Evolutionary conservation across 1,284 basidiomycete species (phyloP), one percentile per base, ranked within the genome.

Genomic region (Inonotus obliquus): DNA sequence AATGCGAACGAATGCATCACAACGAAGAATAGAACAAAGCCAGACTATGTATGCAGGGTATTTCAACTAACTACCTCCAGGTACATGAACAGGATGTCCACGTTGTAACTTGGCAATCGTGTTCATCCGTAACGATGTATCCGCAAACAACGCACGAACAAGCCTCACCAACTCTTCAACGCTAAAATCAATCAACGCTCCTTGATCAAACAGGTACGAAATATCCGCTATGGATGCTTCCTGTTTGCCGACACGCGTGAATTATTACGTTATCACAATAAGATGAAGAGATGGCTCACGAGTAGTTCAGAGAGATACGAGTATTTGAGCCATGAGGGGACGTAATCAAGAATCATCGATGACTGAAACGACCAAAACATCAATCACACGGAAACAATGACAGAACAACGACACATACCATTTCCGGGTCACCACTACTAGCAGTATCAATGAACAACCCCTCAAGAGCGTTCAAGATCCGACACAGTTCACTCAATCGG

Each of bases 141-240:
- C 94, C 23, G 95, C 89, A 72, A 99, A 99, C 53, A 99, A 78
- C 0, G 94, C 95, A 52, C 83, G 82, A 44, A 98, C 83, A 37
- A 99, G 81, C 63, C 82, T 81, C 35, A 87, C 85, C 1, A 99
- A 79, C 75, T 98, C 96, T 35, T 90, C 83, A 2, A 88, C 80
- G 60, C 88, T 84, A 72, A 96, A 99, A 74, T 99, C 96, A 37
- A 96, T 86, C 65, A 99, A 76, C 2, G 93, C 90, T 1, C 94
- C 93, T 66, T 92, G 88, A 67, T 96, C 92, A 70, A 96, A 94
- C 14, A 99, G 82, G 73, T 96, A 97, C 32, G 90, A 89, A 59
- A 99, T 90, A 73, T 99, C 96, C 37, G 86, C 91, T 71, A 98
- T 85, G n/a, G 91, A 93, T 0, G 93, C 94, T 73, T 94, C 91